Conservation (phyloP, 2,329 filamentous ascomycete species). For the Fragosphaeria purpurea region DNA sequence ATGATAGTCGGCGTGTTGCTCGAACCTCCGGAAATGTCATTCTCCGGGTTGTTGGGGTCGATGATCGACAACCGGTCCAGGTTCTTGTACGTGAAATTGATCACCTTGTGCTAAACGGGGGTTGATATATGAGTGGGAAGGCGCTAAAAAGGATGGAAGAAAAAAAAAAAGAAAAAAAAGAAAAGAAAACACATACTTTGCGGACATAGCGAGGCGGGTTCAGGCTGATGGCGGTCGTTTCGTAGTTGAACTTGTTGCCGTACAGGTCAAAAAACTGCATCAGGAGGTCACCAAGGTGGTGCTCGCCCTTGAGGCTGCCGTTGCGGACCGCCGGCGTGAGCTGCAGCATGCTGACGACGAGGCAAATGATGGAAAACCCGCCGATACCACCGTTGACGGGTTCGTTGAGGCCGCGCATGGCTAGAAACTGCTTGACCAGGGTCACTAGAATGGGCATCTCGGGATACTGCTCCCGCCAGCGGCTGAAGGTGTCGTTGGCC, state of each 20-base stretch:
- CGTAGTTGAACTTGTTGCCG: constrained; percentile 68
- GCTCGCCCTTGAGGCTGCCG: constrained; percentile 44
- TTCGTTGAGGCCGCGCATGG: constrained; percentile 85
- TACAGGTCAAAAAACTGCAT: constrained; percentile 87
- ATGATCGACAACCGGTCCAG: constrained; percentile 70
- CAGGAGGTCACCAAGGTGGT: constrained; percentile 70
- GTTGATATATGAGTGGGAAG: background rate
- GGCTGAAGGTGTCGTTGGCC: constrained; percentile 69
- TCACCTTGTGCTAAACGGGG: constrained; percentile 32
- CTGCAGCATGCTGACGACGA: constrained; percentile 83
- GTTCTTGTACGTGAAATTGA: constrained; percentile 45
- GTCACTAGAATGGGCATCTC: constrained; percentile 80
- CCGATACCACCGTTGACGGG: constrained; percentile 85
- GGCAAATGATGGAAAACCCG: constrained; percentile 87
- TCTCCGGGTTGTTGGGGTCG: constrained; percentile 74
- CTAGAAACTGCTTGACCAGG: constrained; percentile 82
- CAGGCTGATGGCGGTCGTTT: constrained; percentile 62
- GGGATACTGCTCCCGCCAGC: constrained; percentile 72
- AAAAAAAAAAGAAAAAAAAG: background rate
- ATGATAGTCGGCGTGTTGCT: constrained; percentile 58
- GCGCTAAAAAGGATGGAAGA: background rate
- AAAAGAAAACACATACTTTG: constrained; percentile 48
- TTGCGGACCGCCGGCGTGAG: constrained; percentile 63
- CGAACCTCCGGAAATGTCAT: constrained; percentile 87
- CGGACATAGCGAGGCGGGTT: constrained; percentile 63